phyloP scores from a whole-genome alignment of 2,329 filamentous ascomycete genomes.

The Beauveria brongniartii region DNA sequence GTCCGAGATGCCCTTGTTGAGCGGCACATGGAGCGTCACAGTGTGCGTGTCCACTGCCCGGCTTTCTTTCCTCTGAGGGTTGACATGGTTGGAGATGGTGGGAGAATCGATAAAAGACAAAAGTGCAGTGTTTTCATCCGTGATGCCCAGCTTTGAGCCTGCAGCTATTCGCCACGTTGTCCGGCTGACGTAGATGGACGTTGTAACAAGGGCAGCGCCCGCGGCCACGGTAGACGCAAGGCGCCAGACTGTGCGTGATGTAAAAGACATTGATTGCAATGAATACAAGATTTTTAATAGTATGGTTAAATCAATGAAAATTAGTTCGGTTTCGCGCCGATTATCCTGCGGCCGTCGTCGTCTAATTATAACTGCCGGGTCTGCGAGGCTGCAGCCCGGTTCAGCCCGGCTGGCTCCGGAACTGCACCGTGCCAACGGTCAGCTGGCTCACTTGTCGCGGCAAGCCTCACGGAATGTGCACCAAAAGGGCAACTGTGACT shows the following conservation, averaged over 20 bases:
- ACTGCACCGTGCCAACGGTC: not conserved
- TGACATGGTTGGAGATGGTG: conserved; percentile 17
- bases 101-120: not conserved
- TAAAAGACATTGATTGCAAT: not conserved
- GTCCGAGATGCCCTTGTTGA: conserved; percentile 14
- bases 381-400: not conserved
- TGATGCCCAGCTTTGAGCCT: not conserved
- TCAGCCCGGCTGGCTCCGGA: conserved; percentile 2
- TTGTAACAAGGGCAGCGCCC: not conserved
- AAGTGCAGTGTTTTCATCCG: not conserved
- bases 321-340: no score
- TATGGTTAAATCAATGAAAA: not conserved
- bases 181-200: not conserved
- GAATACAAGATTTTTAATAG: not conserved
- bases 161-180: not conserved
- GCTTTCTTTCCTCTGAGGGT: conserved; percentile 16
- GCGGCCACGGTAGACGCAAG: not conserved
- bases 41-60: conserved; percentile 17
- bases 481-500: conserved; percentile 5
- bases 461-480: not conserved
- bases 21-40: conserved; percentile 17
- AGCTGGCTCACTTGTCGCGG: not conserved
- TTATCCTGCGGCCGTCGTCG: not conserved
- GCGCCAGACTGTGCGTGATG: not conserved
- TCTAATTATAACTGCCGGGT: not conserved